Base-by-base conservation (phyloP, 768 basidiomycete species). In the Chalciporus piperatus region DNA sequence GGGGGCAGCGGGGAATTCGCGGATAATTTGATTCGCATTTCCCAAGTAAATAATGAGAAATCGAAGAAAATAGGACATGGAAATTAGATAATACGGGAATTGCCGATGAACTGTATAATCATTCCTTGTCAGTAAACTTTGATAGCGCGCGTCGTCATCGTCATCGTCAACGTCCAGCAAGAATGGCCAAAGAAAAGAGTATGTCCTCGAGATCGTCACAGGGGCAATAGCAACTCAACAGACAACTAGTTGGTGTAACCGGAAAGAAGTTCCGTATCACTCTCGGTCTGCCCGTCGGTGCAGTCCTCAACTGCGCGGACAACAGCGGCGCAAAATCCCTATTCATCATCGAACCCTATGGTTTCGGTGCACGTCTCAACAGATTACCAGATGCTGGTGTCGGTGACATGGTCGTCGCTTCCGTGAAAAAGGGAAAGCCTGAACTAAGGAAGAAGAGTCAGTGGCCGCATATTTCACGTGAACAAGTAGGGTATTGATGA, bases 341-440 rank as follows among this genome's bases (percentile, higher is more conserved):
- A 59, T 97, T 76, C 75, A 70, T 98, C 68, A 98, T 99, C 68
- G 92, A 96, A 73, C 92, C 97, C 48, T 94, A 84, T 68, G 91
- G 95, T 47, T 91, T 89, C 71, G 97, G 97, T 72, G 89, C 97
- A 58, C 93, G 89, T 71, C 83, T 98, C 45, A 98, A 98, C 84
- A 83, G 97, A 74, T 81, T 98, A 55, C 97, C 97, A 57, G 96
- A 97, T 72, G 94, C 90, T 56, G 88, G 87, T 79, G 90, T 92
- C 52, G 91, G 92, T 51, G 92, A 94, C 72, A 94, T 95, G 92
- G 85, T 95, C 56, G 89, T 96, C 53, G 92, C 92, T 52, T 92
- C 89, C 47, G 97, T 99, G 67, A 98, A 99, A 84, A 98, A 98
- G 82, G 97, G 97, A 72, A 98, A 99, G 79, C 97, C 97, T 32